These are phyloP conservation scores for Singerocomus rubriflavus DNA, from an alignment of 1,284 basidiomycete genomes.

Conservation along the genomic window DNA sequence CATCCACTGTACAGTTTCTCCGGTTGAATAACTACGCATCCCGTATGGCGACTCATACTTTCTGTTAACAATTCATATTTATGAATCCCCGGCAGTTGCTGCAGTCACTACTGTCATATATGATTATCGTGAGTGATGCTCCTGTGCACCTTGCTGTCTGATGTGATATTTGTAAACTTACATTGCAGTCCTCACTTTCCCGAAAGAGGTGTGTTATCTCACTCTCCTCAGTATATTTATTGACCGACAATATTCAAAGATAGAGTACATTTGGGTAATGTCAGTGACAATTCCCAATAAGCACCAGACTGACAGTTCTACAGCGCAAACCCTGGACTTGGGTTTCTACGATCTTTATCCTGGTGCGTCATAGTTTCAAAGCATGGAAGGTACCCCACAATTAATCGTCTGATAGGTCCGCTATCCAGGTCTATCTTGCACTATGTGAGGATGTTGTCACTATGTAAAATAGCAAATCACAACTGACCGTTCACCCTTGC, in stretches of 20 bases:
- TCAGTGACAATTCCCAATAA: not conserved
- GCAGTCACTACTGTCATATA: constrained; percentile 2
- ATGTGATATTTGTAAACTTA: not conserved
- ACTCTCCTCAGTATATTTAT: not conserved
- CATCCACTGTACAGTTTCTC: not conserved
- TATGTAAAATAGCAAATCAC: too few species aligned
- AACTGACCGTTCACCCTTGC: too few species aligned
- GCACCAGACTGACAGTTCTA: not conserved
- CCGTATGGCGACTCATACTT: not conserved
- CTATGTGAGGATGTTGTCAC: too few species aligned
- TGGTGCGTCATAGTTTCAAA: not conserved
- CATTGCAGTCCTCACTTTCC: constrained; percentile 1
- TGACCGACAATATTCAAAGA: not conserved
- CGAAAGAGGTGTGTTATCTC: not conserved
- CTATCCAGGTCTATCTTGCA: too few species aligned
- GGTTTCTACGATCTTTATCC: constrained; percentile 2
- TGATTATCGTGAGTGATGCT: constrained; percentile 8
- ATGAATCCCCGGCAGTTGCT: not conserved
- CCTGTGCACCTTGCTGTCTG: not conserved
- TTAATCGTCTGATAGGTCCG: too few species aligned
- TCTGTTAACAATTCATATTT: not conserved
- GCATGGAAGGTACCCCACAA: too few species aligned
- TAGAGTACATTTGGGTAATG: constrained; percentile 3
- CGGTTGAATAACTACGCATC: not conserved
- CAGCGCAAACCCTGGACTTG: not conserved